Conservation (phyloP, 1,284 basidiomycete genomes). For the Cryptococcus deneoformans region DNA sequence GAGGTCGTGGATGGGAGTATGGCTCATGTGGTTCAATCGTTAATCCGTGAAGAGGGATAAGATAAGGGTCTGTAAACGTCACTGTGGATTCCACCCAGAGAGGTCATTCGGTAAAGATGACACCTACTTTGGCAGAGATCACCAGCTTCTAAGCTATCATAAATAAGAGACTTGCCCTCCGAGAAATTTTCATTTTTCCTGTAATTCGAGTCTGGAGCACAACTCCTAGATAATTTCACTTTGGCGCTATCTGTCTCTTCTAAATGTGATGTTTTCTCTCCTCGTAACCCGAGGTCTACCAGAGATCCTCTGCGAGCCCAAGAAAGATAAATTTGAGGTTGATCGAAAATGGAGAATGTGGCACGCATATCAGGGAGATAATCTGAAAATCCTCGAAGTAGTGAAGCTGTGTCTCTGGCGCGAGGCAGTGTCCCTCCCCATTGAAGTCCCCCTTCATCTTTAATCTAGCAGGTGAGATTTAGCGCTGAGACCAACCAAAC, state of each 20-base stretch:
- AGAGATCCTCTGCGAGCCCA: slow-evolving; percentile 47
- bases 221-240: slow-evolving; percentile 37
- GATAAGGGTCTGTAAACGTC: slow-evolving; percentile 38
- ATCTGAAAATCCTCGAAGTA: slow-evolving; percentile 37
- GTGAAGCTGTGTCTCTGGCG: slow-evolving; percentile 11
- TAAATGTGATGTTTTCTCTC: slow-evolving; percentile 46
- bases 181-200: slow-evolving; percentile 19
- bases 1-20: slow-evolving; percentile 43
- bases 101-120: not conserved
- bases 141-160: slow-evolving; percentile 40
- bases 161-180: slow-evolving; percentile 40
- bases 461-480: slow-evolving; percentile 21
- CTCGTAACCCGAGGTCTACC: slow-evolving; percentile 47
- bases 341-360: slow-evolving; percentile 51
- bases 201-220: slow-evolving; percentile 41
- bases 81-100: not conserved
- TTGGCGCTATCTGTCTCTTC: slow-evolving; percentile 38
- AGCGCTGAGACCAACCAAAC: not conserved
- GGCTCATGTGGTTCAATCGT: slow-evolving; percentile 43
- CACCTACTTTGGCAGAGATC: slow-evolving; percentile 45
- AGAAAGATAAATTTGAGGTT: slow-evolving; percentile 52
- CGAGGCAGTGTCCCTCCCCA: slow-evolving; percentile 44
- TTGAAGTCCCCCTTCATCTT: slow-evolving; percentile 35
- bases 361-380: slow-evolving; percentile 43
- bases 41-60: slow-evolving; percentile 45